Conservation (phyloP, 169 alveolate species). For the Fabrea salina region DNA sequence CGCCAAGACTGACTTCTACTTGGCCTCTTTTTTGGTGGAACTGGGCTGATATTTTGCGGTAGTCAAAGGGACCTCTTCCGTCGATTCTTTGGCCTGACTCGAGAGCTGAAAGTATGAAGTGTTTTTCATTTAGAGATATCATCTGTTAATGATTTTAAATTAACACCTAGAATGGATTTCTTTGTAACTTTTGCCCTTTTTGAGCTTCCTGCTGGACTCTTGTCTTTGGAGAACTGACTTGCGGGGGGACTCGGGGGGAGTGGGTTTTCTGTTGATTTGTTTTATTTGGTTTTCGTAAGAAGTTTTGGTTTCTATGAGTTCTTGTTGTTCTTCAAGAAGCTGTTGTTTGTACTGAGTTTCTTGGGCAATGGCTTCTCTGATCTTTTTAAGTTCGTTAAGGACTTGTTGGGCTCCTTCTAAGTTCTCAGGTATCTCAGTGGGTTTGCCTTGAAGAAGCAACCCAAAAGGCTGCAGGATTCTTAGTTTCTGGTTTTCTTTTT, state of each 20-base stretch:
- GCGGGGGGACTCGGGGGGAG: neutral
- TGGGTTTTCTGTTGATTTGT: neutral
- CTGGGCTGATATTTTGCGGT: neutral
- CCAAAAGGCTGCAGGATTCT: neutral
- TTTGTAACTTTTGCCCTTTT: neutral
- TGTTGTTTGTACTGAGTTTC: neutral
- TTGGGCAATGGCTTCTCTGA: neutral
- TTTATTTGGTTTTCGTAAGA: neutral
- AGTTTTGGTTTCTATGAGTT: neutral
- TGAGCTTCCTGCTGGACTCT: neutral
- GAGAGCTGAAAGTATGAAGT: neutral
- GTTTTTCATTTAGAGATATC: too few relatives aligned
- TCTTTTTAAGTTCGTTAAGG: neutral
- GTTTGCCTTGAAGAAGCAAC: neutral
- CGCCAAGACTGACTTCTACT: slow-evolving; percentile 17
- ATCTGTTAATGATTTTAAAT: too few relatives aligned
- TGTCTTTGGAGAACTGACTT: neutral
- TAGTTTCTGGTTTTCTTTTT: neutral
- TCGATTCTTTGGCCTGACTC: neutral
- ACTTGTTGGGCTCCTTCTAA: neutral
- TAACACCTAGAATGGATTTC: too few relatives aligned
- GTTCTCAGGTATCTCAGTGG: neutral
- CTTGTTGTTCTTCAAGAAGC: neutral
- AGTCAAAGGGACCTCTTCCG: slow-evolving; percentile 20
- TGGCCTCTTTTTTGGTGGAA: neutral